Evolutionary conservation across 352 stramenopile genomes (phyloP).

Genomic region (Globisporangium sylvaticum): DNA sequence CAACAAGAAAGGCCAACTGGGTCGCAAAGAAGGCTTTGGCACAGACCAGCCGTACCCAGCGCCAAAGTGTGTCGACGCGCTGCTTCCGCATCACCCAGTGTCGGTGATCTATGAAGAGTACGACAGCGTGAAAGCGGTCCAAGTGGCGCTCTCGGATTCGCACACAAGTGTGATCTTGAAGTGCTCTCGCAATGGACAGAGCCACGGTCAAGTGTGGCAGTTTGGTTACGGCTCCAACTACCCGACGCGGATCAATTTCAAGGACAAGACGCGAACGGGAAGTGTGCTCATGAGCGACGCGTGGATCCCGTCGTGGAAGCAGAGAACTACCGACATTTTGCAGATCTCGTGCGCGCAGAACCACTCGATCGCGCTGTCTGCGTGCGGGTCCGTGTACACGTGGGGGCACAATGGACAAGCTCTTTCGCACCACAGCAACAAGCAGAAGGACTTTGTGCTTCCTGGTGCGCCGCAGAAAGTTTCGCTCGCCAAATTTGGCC

Average conservation of each 20-base stretch:
- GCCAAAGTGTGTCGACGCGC: slow-evolving; percentile 53
- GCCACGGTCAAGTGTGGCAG: slow-evolving; percentile 71
- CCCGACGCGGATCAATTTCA: slow-evolving; percentile 62
- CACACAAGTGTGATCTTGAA: slow-evolving; percentile 69
- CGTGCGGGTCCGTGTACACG: slow-evolving; percentile 62
- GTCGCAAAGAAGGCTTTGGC: slow-evolving; percentile 68
- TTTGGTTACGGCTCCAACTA: slow-evolving; percentile 73
- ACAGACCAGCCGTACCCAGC: slow-evolving; percentile 58
- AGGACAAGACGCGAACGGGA: slow-evolving; percentile 28
- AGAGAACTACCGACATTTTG: slow-evolving; percentile 52
- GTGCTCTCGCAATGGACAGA: slow-evolving; percentile 49
- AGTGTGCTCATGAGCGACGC: slow-evolving; percentile 44
- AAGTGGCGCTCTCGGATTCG: slow-evolving; percentile 67
- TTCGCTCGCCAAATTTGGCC: slow-evolving; percentile 35
- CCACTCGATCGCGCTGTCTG: slow-evolving; percentile 72
- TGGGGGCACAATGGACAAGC: slow-evolving; percentile 72
- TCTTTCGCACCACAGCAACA: slow-evolving; percentile 38
- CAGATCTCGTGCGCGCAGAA: slow-evolving; percentile 72
- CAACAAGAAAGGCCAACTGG: slow-evolving; percentile 78
- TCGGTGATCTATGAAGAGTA: slow-evolving; percentile 62
- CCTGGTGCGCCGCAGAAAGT: slow-evolving; percentile 49
- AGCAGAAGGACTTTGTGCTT: slow-evolving; percentile 17
- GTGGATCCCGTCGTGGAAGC: slow-evolving; percentile 56
- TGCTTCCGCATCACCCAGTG: slow-evolving; percentile 46
- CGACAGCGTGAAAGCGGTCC: slow-evolving; percentile 32